phyloP scores from a whole-genome alignment of 352 stramenopile species.

The Phytophthora sansomeana region DNA sequence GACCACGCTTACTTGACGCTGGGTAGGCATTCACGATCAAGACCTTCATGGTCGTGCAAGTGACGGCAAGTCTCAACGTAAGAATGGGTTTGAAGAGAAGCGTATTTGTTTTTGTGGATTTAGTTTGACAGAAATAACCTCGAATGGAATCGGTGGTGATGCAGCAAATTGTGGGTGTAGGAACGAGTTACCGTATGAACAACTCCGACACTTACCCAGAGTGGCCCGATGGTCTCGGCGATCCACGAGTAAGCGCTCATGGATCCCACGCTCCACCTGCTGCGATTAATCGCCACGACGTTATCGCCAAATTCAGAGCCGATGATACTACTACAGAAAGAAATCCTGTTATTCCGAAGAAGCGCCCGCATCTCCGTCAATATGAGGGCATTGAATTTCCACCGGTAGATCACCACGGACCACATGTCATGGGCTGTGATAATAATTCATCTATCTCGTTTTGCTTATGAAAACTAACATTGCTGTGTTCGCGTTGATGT shows the following conservation, averaged over 20 bases:
- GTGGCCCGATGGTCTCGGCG: conserved; percentile 65
- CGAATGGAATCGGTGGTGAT: not conserved
- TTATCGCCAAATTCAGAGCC: conserved; percentile 52
- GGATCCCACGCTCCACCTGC: conserved; percentile 2
- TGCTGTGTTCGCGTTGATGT: not conserved
- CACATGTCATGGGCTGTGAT: no score
- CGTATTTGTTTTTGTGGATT: not conserved
- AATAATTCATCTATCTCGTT: not conserved
- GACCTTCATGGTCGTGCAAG: conserved; percentile 58
- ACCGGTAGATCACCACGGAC: conserved; percentile 2
- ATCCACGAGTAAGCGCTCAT: conserved; percentile 44
- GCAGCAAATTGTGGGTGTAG: not conserved
- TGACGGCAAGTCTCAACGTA: not conserved
- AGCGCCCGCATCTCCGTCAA: conserved; percentile 34
- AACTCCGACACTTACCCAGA: conserved; percentile 55
- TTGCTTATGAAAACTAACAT: not conserved
- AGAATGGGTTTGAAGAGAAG: conserved; percentile 3
- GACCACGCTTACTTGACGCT: conserved; percentile 45
- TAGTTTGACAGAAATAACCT: conserved; percentile 12
- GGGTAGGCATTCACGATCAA: conserved; percentile 78
- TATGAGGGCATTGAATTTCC: conserved; percentile 31
- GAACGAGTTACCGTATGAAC: conserved; percentile 13
- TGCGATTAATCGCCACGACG: conserved; percentile 40
- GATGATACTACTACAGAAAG: conserved; percentile 5
- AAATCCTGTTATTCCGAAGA: conserved; percentile 18